Percentiles rank a stretch among this genome's conserved stretches.
Evolutionary conservation across 768 basidiomycete species (phyloP).

Genomic region (Tulasnella sp.): DNA sequence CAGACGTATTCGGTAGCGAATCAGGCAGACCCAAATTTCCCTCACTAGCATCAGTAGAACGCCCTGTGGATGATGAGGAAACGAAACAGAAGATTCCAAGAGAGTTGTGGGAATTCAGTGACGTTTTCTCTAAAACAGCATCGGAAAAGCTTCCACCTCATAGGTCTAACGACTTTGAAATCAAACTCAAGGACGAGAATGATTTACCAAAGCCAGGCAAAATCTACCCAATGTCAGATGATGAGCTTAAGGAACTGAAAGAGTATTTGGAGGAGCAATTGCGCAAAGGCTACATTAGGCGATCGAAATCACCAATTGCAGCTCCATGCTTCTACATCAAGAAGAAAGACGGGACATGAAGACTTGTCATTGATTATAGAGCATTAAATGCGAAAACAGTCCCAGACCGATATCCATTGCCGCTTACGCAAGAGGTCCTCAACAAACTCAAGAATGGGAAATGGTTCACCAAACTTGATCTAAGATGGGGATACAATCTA

Average conservation of each 20-base stretch:
- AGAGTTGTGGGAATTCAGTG: slow-evolving; percentile 24
- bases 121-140: slow-evolving; percentile 23
- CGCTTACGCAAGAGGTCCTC: slow-evolving; percentile 14
- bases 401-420: slow-evolving; percentile 17
- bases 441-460: slow-evolving; percentile 14
- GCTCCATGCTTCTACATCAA: slow-evolving; percentile 13
- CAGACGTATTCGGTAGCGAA: too few species aligned
- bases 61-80: neutral
- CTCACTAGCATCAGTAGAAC: too few species aligned
- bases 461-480: slow-evolving; percentile 20
- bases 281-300: slow-evolving; percentile 27
- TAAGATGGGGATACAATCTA: slow-evolving; percentile 21
- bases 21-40: too few species aligned
- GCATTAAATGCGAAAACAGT: slow-evolving; percentile 16
- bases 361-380: slow-evolving; percentile 18
- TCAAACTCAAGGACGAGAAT: slow-evolving; percentile 25
- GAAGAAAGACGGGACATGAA: slow-evolving; percentile 15
- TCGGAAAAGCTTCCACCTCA: slow-evolving; percentile 28
- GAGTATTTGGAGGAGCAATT: slow-evolving; percentile 30
- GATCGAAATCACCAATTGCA: slow-evolving; percentile 21
- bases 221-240: slow-evolving; percentile 27
- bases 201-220: slow-evolving; percentile 23
- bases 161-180: slow-evolving; percentile 27
- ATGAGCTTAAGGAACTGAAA: slow-evolving; percentile 26
- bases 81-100: slow-evolving; percentile 21